A percentile compares a stretch with the other conserved stretches of the same genome.
phyloP scores from a whole-genome alignment of 306 rosid genomes.

The Quercus mongolica region DNA sequence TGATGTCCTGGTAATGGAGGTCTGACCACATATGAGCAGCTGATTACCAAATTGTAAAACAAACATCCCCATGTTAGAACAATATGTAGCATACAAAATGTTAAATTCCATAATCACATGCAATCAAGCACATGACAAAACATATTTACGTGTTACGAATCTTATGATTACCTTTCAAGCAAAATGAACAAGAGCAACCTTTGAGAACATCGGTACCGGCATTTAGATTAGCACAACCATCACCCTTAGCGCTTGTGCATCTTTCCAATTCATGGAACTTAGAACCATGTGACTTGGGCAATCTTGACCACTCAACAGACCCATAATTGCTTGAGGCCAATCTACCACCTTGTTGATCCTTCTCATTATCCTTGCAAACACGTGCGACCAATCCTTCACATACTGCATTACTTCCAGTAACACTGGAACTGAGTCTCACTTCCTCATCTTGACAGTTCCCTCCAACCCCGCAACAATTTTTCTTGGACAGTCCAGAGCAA shows the following conservation, averaged over 20 bases:
- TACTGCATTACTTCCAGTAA: constrained; percentile 8
- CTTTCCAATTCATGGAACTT: constrained; percentile 46
- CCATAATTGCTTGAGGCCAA: constrained; percentile 20
- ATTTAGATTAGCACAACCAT: constrained; percentile 18
- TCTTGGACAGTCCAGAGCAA: constrained; percentile 3
- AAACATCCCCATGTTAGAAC: constrained; percentile 15
- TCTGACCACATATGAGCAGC: constrained; percentile 87
- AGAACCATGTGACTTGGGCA: constrained; percentile 35
- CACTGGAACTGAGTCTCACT: constrained; percentile 14
- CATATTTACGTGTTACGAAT: neutral
- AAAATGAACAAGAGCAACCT: constrained; percentile 72
- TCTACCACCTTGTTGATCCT: constrained; percentile 15
- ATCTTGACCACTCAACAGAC: constrained; percentile 19
- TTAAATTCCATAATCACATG: neutral
- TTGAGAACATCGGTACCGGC: constrained; percentile 39
- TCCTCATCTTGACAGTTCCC: constrained; percentile 20
- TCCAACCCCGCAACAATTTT: constrained; percentile 10
- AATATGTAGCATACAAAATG: neutral
- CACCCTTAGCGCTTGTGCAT: constrained; percentile 45
- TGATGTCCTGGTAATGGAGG: constrained; percentile 86
- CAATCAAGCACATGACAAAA: neutral
- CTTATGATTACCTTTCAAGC: constrained; percentile 67
- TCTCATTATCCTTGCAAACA: constrained; percentile 24
- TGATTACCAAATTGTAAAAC: constrained; percentile 32
- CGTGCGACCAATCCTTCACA: constrained; percentile 24